These are phyloP conservation scores for Penicillium sp. DNA, from an alignment of 2,329 filamentous ascomycete genomes.

Conservation along the genomic window DNA sequence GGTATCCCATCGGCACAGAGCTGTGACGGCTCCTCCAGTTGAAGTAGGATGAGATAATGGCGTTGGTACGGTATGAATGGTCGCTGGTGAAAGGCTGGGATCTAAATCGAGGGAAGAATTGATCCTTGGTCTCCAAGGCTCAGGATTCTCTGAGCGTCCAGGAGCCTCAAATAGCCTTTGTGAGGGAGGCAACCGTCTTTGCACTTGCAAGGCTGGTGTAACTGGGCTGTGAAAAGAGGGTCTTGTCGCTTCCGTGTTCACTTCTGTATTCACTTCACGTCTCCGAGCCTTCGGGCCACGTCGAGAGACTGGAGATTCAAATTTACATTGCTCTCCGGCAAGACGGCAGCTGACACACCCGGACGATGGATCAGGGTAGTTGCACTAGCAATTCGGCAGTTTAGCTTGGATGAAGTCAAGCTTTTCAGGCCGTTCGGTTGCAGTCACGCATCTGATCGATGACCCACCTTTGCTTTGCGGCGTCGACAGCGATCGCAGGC, in stretches of 20 bases:
- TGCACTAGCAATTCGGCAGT: conserved; percentile 4
- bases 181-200: not conserved
- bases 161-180: not conserved
- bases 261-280: conserved; percentile 1
- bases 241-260: not conserved
- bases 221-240: not conserved
- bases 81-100: conserved; percentile 8
- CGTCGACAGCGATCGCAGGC: conserved; percentile 15
- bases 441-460: not conserved
- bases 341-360: conserved; percentile 25
- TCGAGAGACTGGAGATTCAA: conserved; percentile 35
- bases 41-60: conserved; percentile 11
- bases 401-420: conserved; percentile 2
- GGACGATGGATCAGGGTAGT: conserved; percentile 5
- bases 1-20: conserved; percentile 15
- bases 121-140: conserved; percentile 6
- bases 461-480: conserved; percentile 11
- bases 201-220: not conserved
- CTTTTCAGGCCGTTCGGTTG: not conserved
- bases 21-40: conserved; percentile 2
- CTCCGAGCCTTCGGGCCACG: conserved; percentile 33
- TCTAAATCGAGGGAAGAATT: not conserved
- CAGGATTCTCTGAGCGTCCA: not conserved
- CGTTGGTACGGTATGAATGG: conserved; percentile 9
- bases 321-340: conserved; percentile 31